Percentiles rank a stretch among this genome's conserved stretches.
These are phyloP conservation scores for Cordyceps farinosa DNA, from an alignment of 2,329 filamentous ascomycete species.

Conservation along the genomic window DNA sequence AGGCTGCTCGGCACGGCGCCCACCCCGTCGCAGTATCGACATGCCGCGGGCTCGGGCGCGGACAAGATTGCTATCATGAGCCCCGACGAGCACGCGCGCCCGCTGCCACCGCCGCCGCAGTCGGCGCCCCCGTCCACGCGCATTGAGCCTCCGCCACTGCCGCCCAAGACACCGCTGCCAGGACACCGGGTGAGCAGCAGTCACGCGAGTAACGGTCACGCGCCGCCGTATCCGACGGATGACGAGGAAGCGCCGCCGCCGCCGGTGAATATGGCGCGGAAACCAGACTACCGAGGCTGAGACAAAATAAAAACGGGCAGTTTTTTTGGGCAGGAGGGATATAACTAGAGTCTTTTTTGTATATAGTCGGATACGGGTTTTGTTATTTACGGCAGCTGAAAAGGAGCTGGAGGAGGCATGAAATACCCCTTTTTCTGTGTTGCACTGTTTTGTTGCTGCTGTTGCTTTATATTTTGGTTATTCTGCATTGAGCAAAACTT, in stretches of 20 bases:
- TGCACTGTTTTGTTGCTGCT: neutral
- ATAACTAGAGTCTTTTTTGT: neutral
- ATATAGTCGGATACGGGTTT: neutral
- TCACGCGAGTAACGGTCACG: constrained; percentile 22
- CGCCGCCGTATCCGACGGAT: constrained; percentile 74
- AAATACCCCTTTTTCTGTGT: neutral
- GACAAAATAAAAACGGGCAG: neutral
- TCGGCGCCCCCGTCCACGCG: constrained; percentile 30
- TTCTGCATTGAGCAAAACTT: neutral
- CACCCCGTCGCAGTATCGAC: constrained; percentile 56
- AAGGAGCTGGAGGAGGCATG: neutral
- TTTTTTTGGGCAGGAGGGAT: neutral
- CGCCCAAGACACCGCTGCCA: constrained; percentile 72
- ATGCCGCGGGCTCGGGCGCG: constrained; percentile 54
- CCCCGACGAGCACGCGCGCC: constrained; percentile 53
- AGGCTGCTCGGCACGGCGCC: constrained; percentile 55
- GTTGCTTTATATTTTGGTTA: neutral
- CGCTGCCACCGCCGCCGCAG: constrained; percentile 33
- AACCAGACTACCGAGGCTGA: constrained; percentile 66
- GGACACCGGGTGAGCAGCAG: constrained; percentile 37
- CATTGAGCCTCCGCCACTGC: constrained; percentile 65
- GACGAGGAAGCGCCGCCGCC: constrained; percentile 69
- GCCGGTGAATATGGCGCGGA: constrained; percentile 77
- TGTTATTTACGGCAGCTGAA: neutral
- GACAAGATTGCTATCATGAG: constrained; percentile 64